These are phyloP conservation scores for Phylloporus arenicola DNA, from an alignment of 768 basidiomycete genomes.

Conservation along the genomic window DNA sequence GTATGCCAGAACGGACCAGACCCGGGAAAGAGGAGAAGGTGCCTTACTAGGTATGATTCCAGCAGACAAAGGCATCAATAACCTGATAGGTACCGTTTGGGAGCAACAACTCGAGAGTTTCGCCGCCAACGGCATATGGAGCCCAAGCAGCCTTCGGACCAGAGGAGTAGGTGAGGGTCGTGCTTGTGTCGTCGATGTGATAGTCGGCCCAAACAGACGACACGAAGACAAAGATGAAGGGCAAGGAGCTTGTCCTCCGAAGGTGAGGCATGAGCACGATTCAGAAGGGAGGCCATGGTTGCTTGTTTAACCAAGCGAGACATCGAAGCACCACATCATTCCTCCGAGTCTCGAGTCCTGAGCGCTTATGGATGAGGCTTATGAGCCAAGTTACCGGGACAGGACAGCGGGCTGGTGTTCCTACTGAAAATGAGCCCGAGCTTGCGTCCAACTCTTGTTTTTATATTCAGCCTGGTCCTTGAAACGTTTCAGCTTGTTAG, in stretches of 20 bases:
- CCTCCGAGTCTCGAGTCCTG: not conserved
- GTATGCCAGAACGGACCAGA: not conserved
- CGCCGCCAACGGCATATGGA: constrained; percentile 8
- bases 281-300: not conserved
- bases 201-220: constrained; percentile 14
- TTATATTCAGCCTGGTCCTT: not conserved
- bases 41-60: constrained; percentile 23
- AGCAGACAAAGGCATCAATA: constrained; percentile 21
- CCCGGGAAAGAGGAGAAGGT: not conserved
- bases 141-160: constrained; percentile 24
- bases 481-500: no score
- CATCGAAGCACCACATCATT: not conserved
- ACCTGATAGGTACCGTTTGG: constrained; percentile 17
- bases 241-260: not conserved
- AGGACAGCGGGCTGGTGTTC: not conserved
- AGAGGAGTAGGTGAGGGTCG: constrained; percentile 18
- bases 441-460: no score
- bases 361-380: not conserved
- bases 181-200: constrained; percentile 23
- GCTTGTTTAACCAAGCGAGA: not conserved
- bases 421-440: not conserved
- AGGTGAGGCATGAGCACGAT: not conserved
- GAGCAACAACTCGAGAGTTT: constrained; percentile 12
- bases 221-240: constrained; percentile 2
- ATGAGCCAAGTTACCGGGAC: not conserved